Evolutionary conservation across 192 early-diverging fungal species (phyloP), one percentile per base, ranked within the genome.

Genomic region (Umbelopsis sp.): DNA sequence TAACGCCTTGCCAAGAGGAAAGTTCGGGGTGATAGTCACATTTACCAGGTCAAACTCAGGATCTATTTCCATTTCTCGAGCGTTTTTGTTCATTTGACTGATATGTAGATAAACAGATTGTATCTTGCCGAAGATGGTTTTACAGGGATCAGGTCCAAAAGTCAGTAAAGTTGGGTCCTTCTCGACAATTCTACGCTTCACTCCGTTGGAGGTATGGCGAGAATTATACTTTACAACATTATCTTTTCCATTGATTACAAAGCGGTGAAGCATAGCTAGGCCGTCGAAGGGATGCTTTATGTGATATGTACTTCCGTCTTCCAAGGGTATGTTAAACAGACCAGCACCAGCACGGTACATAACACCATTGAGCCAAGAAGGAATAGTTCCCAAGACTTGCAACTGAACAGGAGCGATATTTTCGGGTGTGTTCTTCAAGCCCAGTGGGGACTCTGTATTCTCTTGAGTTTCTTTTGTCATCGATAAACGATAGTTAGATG

Each of bases 41-140:
- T 79, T 79, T 15, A 79, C 78, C 68, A 75, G 72, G 30, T 79
- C 78, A 61, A 69, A 79, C 49, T 75, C 74, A n/a, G 78, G 71
- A 64, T 79, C 78, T 4, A 7, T 10, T 21, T 79, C 78, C 46
- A 70, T 68, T 6, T 66, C 30, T 21, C 48, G 18, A 16, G 67
- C 71, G 30, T 78, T 70, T 10, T 49, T 47, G 1, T 64, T 68
- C 66, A 78, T 70, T 15, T 66, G 69, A 5, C 67, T 67, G 18
- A 79, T 72, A 49, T 79, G 78, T 27, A 69, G 71, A 33, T 66
- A 72, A 22, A 79, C 73, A 10, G 74, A 70, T 51, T 71, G 67
- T 25, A 80, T 76, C 33, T 74, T 58, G 27, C 74, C 74, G 66
- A 76, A 73, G 21, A 76, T 73, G 16, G 78, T 73, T 55, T 73